phyloP scores from a whole-genome alignment of 805 yeast genomes.

The Wickerhamomyces mucosus region DNA sequence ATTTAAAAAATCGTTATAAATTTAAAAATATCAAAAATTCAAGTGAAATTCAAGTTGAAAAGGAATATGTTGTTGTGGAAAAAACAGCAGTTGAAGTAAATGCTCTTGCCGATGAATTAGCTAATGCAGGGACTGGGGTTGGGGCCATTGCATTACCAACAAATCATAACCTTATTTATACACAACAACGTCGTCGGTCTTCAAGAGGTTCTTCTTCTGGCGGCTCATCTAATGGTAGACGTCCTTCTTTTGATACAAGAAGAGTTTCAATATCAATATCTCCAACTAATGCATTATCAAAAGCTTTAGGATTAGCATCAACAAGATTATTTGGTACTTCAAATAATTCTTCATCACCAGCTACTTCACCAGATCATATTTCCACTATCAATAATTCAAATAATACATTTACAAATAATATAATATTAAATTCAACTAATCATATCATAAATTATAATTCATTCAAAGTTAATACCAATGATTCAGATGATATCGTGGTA shows the following conservation, averaged over 20 bases:
- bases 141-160: constrained; percentile 32
- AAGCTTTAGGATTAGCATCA: constrained; percentile 82
- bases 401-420: constrained; percentile 16
- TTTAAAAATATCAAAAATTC: constrained; percentile 1
- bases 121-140: constrained; percentile 45
- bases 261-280: constrained; percentile 56
- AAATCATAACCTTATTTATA: constrained; percentile 4
- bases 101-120: constrained; percentile 89
- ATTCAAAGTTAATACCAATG: constrained; percentile 5
- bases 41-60: constrained; percentile 34
- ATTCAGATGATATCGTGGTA: constrained; percentile 28
- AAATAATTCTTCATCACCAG: constrained; percentile 16
- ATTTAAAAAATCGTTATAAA: constrained; percentile 1
- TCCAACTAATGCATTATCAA: constrained; percentile 82
- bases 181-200: constrained; percentile 19
- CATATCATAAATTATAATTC: constrained; percentile 10
- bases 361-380: constrained; percentile 11
- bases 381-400: constrained; percentile 13
- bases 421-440: constrained; percentile 13
- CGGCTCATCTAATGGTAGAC: constrained; percentile 36
- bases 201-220: constrained; percentile 38
- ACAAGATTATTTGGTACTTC: constrained; percentile 66
- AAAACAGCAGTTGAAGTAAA: constrained; percentile 92
- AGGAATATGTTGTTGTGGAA: constrained; percentile 90
- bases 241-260: constrained; percentile 56